Evolutionary conservation across 805 yeast genomes (phyloP).

Genomic region (Blastobotrys muscicola): DNA sequence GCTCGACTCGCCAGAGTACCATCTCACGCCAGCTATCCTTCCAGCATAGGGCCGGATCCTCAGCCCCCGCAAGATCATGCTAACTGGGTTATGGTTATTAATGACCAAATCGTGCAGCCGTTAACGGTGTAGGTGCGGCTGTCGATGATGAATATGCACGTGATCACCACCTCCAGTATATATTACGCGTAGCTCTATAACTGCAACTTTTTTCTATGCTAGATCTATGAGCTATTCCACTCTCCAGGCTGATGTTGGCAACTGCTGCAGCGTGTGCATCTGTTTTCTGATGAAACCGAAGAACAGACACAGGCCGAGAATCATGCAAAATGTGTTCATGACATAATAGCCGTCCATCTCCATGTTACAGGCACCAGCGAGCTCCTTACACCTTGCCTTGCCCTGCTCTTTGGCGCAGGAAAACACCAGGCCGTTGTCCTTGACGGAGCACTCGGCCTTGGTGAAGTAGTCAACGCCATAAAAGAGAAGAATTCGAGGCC

Average conservation of each 20-base stretch:
- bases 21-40: no score
- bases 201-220: no score
- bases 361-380: constrained; percentile 47
- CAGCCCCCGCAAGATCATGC: no score
- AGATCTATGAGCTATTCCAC: constrained; percentile 26
- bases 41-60: no score
- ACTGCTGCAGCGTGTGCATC: constrained; percentile 52
- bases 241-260: constrained; percentile 76
- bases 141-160: no score
- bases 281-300: constrained; percentile 56
- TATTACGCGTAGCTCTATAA: no score
- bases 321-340: constrained; percentile 64
- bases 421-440: constrained; percentile 8
- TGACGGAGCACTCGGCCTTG: constrained; percentile 42
- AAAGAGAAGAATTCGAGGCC: constrained; percentile 85
- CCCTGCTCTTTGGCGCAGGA: constrained; percentile 31
- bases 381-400: constrained; percentile 41
- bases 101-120: no score
- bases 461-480: constrained; percentile 76
- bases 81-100: no score
- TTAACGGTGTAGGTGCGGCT: no score
- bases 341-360: constrained; percentile 75
- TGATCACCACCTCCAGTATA: no score
- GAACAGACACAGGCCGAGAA: constrained; percentile 55
- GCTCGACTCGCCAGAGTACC: constrained; percentile 25